Evolutionary conservation across 2,329 filamentous ascomycete species (phyloP), one percentile per base, ranked within the genome.

Genomic region (Pestalotiopsis sp.): DNA sequence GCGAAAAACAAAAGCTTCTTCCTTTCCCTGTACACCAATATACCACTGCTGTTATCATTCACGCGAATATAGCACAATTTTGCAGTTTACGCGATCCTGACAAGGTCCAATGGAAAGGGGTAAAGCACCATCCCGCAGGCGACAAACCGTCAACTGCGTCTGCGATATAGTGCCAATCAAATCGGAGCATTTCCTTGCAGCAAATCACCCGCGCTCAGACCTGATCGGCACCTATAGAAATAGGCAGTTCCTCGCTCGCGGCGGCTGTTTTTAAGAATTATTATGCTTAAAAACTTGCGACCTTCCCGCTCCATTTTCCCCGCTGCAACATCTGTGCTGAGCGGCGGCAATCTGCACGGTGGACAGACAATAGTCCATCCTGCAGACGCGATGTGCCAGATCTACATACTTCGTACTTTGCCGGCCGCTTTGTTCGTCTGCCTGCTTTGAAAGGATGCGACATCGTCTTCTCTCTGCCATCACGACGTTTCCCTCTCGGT

Each of bases 221-320:
- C 27, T 38, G 59, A 62, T 62, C 59, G 27, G 11, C 27, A 62
- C 14, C 5, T 20, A 39, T 14, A 12, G 17, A 11, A 52, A 52
- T 52, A 52, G 45, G 59, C 36, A 36, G 59, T 36, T 36, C 13
- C 17, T 39, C 59, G 59, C 59, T 62, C 25, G 31, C 36, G 20
- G 27, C 59, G 31, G 59, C 59, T 62, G 59, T 62, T 62, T 27
- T 7, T 36, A 36, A 39, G 5, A 20, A 52, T 5, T 27, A 27
- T 38, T 62, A 62, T 62, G 59, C 59, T 62, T 62, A 36, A 62
- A 36, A 20, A 39, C 14, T 52, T 52, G 45, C 59, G 20, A 23
- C 59, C 31, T 62, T 62, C 14, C 25, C 31, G 27, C 36, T 62
- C 17, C 59, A 17, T n/a, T 62, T 62, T 38, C 57, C 25, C 31